phyloP scores from a whole-genome alignment of 768 basidiomycete species.

The Macrolepiota dolichaula region DNA sequence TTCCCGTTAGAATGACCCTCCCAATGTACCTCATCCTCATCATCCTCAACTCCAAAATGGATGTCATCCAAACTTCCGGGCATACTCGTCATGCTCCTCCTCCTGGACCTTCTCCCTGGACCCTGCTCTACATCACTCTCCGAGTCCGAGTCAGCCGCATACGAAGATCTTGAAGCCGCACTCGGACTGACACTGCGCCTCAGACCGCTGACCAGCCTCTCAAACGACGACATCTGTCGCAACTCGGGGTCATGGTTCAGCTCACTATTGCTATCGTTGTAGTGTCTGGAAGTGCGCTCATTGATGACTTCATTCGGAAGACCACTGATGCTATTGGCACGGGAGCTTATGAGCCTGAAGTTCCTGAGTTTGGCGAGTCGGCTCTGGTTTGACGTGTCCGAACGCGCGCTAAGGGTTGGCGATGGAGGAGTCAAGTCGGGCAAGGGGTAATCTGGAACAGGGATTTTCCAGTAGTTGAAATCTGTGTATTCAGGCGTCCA shows the following conservation, averaged over 20 bases:
- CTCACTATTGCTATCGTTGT: conserved; percentile 17
- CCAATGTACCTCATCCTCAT: conserved; percentile 36
- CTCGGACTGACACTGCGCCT: conserved; percentile 51
- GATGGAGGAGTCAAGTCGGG: conserved; percentile 86
- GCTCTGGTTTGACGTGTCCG: conserved; percentile 77
- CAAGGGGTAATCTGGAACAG: conserved; percentile 72
- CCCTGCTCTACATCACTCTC: conserved; percentile 45
- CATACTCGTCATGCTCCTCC: conserved; percentile 79
- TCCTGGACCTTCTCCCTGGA: conserved; percentile 36
- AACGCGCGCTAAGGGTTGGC: conserved; percentile 90
- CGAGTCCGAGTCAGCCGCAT: conserved; percentile 47
- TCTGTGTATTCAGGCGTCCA: conserved; percentile 91
- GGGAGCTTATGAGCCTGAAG: conserved; percentile 63
- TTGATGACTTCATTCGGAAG: not conserved
- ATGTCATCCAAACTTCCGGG: conserved; percentile 68
- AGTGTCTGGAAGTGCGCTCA: not conserved
- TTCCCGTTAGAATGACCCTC: conserved; percentile 29
- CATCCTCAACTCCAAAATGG: conserved; percentile 53
- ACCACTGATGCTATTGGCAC: conserved; percentile 6
- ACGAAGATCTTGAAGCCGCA: conserved; percentile 44
- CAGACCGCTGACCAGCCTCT: conserved; percentile 46
- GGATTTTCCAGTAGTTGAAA: conserved; percentile 93
- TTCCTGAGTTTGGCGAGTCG: conserved; percentile 73
- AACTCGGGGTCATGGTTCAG: conserved; percentile 40
- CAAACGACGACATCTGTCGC: conserved; percentile 75